Percentiles rank a stretch among this genome's conserved stretches.
Evolutionary conservation across 371 early-diverging fungal species (phyloP).

Genomic region (Phascolomyces articulosus): DNA sequence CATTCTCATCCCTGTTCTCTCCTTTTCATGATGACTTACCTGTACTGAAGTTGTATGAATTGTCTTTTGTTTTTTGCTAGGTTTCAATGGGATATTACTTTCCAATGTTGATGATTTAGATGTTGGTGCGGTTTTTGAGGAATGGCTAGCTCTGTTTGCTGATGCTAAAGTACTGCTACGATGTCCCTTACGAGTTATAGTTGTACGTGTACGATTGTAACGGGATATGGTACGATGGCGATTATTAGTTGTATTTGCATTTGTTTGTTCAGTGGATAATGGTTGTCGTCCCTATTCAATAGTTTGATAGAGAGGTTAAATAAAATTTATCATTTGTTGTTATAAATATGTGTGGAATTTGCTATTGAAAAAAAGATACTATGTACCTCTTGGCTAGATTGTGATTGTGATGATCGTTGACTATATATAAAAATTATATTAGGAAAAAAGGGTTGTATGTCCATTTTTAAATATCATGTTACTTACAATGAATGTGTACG

Average conservation of each 20-base stretch:
- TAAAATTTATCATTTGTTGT: too few relatives aligned
- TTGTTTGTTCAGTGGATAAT: background rate
- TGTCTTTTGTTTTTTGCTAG: constrained; percentile 1
- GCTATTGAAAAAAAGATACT: background rate
- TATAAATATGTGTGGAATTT: too few relatives aligned
- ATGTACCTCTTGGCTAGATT: background rate
- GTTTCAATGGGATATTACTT: background rate
- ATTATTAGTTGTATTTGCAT: background rate
- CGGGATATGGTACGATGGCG: constrained; percentile 5
- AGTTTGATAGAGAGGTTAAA: too few relatives aligned
- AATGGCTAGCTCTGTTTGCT: too few relatives aligned
- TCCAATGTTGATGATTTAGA: background rate
- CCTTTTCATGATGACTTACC: background rate
- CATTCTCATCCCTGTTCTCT: too few relatives aligned
- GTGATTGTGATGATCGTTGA: background rate
- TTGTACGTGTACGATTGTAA: background rate
- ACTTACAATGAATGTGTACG: constrained; percentile 14
- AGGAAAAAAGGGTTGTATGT: too few relatives aligned
- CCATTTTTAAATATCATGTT: background rate
- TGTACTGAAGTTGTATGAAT: background rate
- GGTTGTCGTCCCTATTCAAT: background rate
- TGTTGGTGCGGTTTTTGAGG: too few relatives aligned
- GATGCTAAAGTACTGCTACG: too few relatives aligned
- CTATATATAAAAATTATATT: background rate
- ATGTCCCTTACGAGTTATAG: too few relatives aligned